These are phyloP conservation scores for Metarhizium anisopliae DNA, from an alignment of 2,329 filamentous ascomycete genomes.

Conservation along the genomic window DNA sequence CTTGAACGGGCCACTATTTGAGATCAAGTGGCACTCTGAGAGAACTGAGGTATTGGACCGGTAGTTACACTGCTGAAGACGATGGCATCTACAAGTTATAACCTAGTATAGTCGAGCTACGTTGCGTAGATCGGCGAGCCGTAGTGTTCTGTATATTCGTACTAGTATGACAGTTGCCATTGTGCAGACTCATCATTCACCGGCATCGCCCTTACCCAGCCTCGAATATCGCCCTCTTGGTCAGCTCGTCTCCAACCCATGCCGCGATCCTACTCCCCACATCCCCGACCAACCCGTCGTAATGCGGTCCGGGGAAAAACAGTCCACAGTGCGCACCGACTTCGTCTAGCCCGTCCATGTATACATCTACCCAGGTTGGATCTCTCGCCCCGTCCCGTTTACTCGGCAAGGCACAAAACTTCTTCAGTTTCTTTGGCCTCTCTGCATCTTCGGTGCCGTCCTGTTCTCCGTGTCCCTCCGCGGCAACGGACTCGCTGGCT, in stretches of 20 bases:
- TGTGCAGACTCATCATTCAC: neutral
- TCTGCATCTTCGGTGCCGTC: neutral
- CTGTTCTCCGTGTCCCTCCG: neutral
- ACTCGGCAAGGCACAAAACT: slow-evolving; percentile 69
- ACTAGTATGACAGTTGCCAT: neutral
- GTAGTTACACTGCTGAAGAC: no score
- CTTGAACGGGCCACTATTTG: no score
- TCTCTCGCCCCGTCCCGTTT: slow-evolving; percentile 49
- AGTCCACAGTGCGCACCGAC: slow-evolving; percentile 77
- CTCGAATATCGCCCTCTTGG: slow-evolving; percentile 28
- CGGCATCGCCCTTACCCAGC: neutral
- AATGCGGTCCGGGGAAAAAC: slow-evolving; percentile 65
- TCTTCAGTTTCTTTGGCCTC: slow-evolving; percentile 49
- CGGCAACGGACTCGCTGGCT: slow-evolving; percentile 3
- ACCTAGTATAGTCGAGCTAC: no score
- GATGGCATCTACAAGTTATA: no score
- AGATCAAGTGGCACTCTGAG: no score
- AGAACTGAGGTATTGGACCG: no score
- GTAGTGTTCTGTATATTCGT: no score
- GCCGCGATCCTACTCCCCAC: slow-evolving; percentile 56
- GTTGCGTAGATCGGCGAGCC: no score
- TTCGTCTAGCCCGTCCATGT: slow-evolving; percentile 78
- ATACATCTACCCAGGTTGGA: slow-evolving; percentile 66
- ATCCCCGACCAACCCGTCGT: slow-evolving; percentile 69
- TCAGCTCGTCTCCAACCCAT: slow-evolving; percentile 60